Evolutionary conservation across 2,329 filamentous ascomycete species (phyloP).

Genomic region (Claviceps purpurea): DNA sequence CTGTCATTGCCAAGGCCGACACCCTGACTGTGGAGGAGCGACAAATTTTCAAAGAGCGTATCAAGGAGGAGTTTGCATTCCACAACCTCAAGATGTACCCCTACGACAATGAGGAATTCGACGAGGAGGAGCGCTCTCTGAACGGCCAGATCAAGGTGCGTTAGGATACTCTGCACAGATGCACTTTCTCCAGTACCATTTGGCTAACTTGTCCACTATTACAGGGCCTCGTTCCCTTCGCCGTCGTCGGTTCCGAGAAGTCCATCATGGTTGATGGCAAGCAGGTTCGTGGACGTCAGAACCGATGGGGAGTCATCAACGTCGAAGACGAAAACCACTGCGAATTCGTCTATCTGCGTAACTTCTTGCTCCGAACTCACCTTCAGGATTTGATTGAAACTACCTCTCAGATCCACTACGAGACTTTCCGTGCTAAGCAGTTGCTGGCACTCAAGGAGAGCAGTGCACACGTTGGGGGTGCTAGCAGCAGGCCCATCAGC

Average conservation of each 20-base stretch:
- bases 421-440: slow-evolving; percentile 99
- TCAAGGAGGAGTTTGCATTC: slow-evolving; percentile 99
- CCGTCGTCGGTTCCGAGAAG: slow-evolving; percentile 95
- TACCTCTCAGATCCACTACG: slow-evolving; percentile 98
- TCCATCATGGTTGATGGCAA: slow-evolving; percentile 95
- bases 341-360: slow-evolving; percentile 96
- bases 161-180: neutral
- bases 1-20: slow-evolving; percentile 97
- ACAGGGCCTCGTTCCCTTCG: slow-evolving; percentile 88
- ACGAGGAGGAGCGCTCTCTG: slow-evolving; percentile 86
- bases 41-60: slow-evolving; percentile 92
- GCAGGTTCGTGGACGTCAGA: slow-evolving; percentile 94
- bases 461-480: slow-evolving; percentile 66
- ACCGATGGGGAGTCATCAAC: slow-evolving; percentile 99
- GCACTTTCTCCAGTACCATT: neutral
- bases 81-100: slow-evolving; percentile 99
- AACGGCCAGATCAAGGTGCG: slow-evolving; percentile 93
- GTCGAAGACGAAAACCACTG: slow-evolving; percentile 99
- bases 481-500: slow-evolving; percentile 79
- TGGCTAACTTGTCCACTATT: slow-evolving; percentile 2
- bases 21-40: slow-evolving; percentile 93
- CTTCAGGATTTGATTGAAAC: slow-evolving; percentile 98
- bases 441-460: slow-evolving; percentile 95
- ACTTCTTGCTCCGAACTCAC: slow-evolving; percentile 97
- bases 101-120: slow-evolving; percentile 98